Conservation (phyloP, 2,329 filamentous ascomycete genomes). For the Venturia aucupariae region DNA sequence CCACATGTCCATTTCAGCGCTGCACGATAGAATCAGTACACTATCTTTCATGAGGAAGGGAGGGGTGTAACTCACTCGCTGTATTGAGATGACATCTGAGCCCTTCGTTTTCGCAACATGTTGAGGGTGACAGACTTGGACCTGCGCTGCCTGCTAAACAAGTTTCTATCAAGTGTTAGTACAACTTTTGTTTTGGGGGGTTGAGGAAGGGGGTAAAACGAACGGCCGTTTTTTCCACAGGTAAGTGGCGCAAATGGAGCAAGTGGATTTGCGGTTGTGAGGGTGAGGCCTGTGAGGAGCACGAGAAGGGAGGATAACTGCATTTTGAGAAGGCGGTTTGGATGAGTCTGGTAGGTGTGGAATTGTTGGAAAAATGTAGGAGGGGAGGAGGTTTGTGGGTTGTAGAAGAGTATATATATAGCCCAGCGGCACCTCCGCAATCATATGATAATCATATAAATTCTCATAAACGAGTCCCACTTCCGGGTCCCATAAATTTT, state of each 20-base stretch:
- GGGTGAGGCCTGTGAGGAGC: neutral
- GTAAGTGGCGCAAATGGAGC: too few relatives aligned
- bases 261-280: too few relatives aligned
- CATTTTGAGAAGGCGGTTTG: too few relatives aligned
- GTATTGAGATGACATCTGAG: neutral
- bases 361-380: too few relatives aligned
- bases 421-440: too few relatives aligned
- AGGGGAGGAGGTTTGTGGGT: too few relatives aligned
- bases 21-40: neutral
- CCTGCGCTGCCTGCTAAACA: neutral
- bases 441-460: too few relatives aligned
- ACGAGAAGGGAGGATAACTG: neutral
- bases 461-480: too few relatives aligned
- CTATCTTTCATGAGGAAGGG: neutral
- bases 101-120: neutral
- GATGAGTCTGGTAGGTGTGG: too few relatives aligned
- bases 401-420: neutral
- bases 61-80: neutral
- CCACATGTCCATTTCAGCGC: neutral
- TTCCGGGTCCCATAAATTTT: too few relatives aligned
- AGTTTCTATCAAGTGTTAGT: neutral
- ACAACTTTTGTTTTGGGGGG: neutral
- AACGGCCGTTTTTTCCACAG: neutral
- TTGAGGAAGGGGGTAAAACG: neutral
- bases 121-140: neutral